Conservation (phyloP, 2,329 filamentous ascomycete genomes). For the Beauveria sp. region DNA sequence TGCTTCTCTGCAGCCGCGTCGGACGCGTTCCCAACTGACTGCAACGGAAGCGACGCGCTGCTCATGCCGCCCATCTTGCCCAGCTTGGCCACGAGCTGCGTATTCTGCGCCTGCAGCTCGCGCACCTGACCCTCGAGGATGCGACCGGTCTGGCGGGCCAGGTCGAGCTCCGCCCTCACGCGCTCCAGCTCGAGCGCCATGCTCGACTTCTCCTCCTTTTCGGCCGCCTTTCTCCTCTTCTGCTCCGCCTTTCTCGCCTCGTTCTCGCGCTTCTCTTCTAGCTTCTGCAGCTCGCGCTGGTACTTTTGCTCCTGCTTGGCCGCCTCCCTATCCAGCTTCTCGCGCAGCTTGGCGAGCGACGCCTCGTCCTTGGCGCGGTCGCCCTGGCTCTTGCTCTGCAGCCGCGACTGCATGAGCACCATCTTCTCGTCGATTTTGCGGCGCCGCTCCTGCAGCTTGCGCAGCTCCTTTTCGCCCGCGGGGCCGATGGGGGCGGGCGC, state of each 20-base stretch:
- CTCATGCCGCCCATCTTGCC: conserved; percentile 32
- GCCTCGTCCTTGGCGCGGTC: conserved; percentile 42
- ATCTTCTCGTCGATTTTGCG: conserved; percentile 57
- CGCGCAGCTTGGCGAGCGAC: conserved; percentile 48
- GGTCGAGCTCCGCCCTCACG: conserved; percentile 41
- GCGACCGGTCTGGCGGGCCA: conserved; percentile 45
- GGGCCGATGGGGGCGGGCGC: conserved; percentile 14
- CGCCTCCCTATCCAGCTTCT: conserved; percentile 56
- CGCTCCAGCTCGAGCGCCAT: conserved; percentile 46
- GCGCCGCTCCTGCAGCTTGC: conserved; percentile 53
- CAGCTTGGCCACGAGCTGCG: conserved; percentile 45
- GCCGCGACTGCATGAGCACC: conserved; percentile 44
- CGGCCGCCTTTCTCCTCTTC: conserved; percentile 39
- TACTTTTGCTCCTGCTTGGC: conserved; percentile 62
- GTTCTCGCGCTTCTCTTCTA: conserved; percentile 55
- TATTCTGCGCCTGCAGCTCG: conserved; percentile 53
- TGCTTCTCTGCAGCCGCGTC: background rate
- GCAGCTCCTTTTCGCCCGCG: conserved; percentile 52
- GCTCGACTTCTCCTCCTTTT: conserved; percentile 45
- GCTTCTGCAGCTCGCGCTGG: conserved; percentile 53
- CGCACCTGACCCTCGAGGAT: conserved; percentile 48
- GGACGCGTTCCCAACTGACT: background rate
- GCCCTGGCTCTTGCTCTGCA: conserved; percentile 36
- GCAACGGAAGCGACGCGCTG: background rate
- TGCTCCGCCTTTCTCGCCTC: conserved; percentile 55